A percentile compares a stretch with the other conserved stretches of the same genome.
Evolutionary conservation across 2,329 filamentous ascomycete species (phyloP).

Genomic region (Dissoconium aciculare): DNA sequence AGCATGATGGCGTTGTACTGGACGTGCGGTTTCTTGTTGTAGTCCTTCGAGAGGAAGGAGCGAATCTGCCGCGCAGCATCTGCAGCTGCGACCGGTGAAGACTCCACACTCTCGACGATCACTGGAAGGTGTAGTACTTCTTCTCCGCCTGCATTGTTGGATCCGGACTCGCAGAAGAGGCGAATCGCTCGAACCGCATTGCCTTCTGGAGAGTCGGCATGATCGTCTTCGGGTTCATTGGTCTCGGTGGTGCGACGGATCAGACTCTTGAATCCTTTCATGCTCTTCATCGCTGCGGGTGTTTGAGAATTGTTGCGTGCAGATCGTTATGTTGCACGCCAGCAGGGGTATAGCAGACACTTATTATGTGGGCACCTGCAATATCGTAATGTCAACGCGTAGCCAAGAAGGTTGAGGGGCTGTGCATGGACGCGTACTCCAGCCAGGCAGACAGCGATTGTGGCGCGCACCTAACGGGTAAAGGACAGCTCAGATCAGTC

Average conservation of each 20-base stretch:
- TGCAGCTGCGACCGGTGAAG: conserved; percentile 69
- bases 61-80: conserved; percentile 69
- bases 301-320: too few relatives aligned
- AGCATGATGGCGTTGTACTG: conserved; percentile 98
- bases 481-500: too few relatives aligned
- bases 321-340: too few relatives aligned
- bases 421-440: too few relatives aligned
- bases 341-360: too few relatives aligned
- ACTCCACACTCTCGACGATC: conserved; percentile 91
- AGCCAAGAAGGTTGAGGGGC: too few relatives aligned
- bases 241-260: conserved; percentile 2
- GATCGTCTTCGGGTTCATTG: conserved; percentile 11
- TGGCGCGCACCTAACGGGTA: too few relatives aligned
- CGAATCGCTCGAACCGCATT: conserved; percentile 52
- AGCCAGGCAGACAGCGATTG: too few relatives aligned
- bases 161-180: conserved; percentile 64
- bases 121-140: conserved; percentile 84
- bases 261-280: not conserved
- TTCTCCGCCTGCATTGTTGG: conserved; percentile 47
- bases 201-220: conserved; percentile 45
- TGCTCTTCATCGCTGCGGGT: too few relatives aligned
- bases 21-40: conserved; percentile 44
- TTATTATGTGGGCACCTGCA: too few relatives aligned
- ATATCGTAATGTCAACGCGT: too few relatives aligned
- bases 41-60: conserved; percentile 64